Conservation (phyloP, 2,329 filamentous ascomycete species). For the Drechslerella coelobrocha region DNA sequence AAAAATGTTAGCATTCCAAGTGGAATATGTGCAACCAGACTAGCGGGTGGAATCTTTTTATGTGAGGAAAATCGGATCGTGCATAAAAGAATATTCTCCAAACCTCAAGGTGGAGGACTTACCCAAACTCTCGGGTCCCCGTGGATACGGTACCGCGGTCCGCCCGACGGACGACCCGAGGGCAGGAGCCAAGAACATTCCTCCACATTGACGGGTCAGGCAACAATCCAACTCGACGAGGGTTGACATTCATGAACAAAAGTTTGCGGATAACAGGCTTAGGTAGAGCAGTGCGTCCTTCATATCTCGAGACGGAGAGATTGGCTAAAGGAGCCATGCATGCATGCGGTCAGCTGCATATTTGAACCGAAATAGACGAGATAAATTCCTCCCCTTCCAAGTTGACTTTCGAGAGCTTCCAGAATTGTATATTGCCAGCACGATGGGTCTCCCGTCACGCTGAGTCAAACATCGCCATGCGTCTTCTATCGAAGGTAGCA, state of each 20-base stretch:
- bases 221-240: not conserved
- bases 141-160: constrained; percentile 31
- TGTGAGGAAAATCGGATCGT: constrained; percentile 4
- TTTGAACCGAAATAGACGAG: not conserved
- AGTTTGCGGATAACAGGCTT: not conserved
- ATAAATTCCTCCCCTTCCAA: not conserved
- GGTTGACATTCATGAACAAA: not conserved
- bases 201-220: constrained; percentile 13
- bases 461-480: not conserved
- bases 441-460: not conserved
- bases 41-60: not conserved
- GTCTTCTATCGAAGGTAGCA: not conserved
- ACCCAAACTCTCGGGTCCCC: constrained; percentile 45
- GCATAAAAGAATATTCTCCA: constrained; percentile 10
- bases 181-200: constrained; percentile 2
- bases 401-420: constrained; percentile 9
- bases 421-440: constrained; percentile 8
- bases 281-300: constrained; percentile 7
- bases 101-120: not conserved
- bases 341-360: constrained; percentile 39
- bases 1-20: not conserved
- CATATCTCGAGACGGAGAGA: constrained; percentile 36
- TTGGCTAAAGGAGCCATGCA: constrained; percentile 22
- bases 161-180: constrained; percentile 13
- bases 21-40: not conserved